Evolutionary conservation across 192 early-diverging fungal genomes (phyloP).

Genomic region (Backusella tuberculispora): DNA sequence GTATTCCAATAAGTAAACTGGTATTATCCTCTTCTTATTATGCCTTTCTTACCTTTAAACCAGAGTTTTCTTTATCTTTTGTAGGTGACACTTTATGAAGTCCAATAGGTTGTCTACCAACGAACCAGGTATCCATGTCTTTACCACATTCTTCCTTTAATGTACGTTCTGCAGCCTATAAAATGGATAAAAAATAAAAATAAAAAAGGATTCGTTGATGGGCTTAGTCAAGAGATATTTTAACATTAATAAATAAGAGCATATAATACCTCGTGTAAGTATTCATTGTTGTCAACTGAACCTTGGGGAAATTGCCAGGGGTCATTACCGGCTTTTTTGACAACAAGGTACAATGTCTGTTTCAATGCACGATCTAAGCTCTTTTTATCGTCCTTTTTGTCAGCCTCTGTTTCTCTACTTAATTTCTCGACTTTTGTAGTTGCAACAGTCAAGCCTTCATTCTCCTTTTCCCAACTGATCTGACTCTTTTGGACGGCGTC

Average conservation of each 20-base stretch:
- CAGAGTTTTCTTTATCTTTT: slow-evolving; percentile 44
- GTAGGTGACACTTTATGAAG: slow-evolving; percentile 49
- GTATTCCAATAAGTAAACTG: background rate
- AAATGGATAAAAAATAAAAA: background rate
- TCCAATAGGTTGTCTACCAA: slow-evolving; percentile 83
- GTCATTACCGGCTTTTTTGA: slow-evolving; percentile 56
- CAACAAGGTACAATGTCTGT: slow-evolving; percentile 80
- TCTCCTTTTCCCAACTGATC: slow-evolving; percentile 14
- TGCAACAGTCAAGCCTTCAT: slow-evolving; percentile 2
- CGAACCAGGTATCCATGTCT: slow-evolving; percentile 84
- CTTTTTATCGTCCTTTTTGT: slow-evolving; percentile 64
- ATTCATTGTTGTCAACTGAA: slow-evolving; percentile 63
- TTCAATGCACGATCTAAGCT: slow-evolving; percentile 80
- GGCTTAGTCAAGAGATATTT: background rate
- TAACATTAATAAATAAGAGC: background rate
- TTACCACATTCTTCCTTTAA: slow-evolving; percentile 72
- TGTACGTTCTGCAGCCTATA: slow-evolving; percentile 76
- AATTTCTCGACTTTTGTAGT: slow-evolving; percentile 54
- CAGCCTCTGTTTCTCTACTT: slow-evolving; percentile 63
- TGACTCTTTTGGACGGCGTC: slow-evolving; percentile 21
- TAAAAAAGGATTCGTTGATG: background rate
- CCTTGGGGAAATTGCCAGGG: slow-evolving; percentile 80
- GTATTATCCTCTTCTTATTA: background rate
- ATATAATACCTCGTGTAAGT: slow-evolving; percentile 65
- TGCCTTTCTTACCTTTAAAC: slow-evolving; percentile 44